Conservation (phyloP, 202 grass and related monocot species). For the Elaeis oleifera region DNA sequence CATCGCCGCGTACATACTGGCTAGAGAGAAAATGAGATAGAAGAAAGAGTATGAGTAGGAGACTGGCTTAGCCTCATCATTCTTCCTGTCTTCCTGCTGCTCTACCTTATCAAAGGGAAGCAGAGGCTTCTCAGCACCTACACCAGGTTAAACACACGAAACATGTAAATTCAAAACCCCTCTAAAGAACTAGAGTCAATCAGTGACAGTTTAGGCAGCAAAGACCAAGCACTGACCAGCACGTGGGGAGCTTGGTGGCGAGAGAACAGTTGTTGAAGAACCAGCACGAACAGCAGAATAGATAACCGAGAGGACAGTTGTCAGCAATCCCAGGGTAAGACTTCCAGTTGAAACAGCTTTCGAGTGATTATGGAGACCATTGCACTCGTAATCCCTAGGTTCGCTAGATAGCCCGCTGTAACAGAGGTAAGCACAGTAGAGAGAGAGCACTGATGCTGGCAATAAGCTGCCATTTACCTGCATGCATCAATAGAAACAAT, state of each 20-base stretch:
- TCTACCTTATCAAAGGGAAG: conserved; percentile 89
- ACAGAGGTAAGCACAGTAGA: conserved; percentile 89
- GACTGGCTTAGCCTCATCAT: conserved; percentile 55
- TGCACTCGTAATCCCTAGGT: conserved; percentile 92
- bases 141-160: background rate
- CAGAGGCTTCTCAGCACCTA: conserved; percentile 75
- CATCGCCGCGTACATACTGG: conserved; percentile 98
- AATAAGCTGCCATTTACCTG: conserved; percentile 92
- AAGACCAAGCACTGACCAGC: conserved; percentile 36
- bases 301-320: conserved; percentile 88
- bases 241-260: conserved; percentile 67
- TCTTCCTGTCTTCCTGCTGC: conserved; percentile 52
- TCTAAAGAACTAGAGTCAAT: too few species aligned
- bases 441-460: conserved; percentile 79
- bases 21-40: conserved; percentile 98
- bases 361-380: conserved; percentile 90
- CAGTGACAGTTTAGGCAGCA: too few species aligned
- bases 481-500: conserved; percentile 8
- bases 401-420: conserved; percentile 94
- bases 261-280: conserved; percentile 69
- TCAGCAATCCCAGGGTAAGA: conserved; percentile 66
- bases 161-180: too few species aligned
- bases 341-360: conserved; percentile 91
- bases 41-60: conserved; percentile 98
- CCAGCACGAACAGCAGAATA: conserved; percentile 96